These are phyloP conservation scores for Diutina catenulata DNA, from an alignment of 1,139 yeast species.

Conservation along the genomic window DNA sequence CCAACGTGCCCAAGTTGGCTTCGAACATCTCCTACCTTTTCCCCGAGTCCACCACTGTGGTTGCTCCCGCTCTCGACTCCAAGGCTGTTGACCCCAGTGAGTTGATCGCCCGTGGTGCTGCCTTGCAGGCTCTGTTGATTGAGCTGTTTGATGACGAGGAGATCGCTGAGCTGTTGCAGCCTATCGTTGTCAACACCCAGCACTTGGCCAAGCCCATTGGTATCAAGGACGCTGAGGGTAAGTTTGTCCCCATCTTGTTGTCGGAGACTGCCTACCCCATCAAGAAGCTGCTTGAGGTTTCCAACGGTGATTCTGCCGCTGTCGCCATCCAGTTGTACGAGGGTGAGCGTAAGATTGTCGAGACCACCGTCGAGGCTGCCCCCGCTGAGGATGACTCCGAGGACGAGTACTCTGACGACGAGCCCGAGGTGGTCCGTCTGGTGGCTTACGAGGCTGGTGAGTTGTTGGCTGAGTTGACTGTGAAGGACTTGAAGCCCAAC, in stretches of 20 bases:
- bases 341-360: slow-evolving; percentile 72
- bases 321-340: slow-evolving; percentile 68
- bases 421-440: slow-evolving; percentile 67
- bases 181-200: slow-evolving; percentile 81
- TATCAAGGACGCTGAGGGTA: slow-evolving; percentile 60
- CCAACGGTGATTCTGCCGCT: slow-evolving; percentile 49
- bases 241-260: slow-evolving; percentile 62
- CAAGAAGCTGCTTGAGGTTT: slow-evolving; percentile 60
- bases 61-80: slow-evolving; percentile 67
- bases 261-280: slow-evolving; percentile 89
- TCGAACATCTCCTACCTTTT: slow-evolving; percentile 60
- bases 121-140: slow-evolving; percentile 87
- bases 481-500: slow-evolving; percentile 63
- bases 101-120: slow-evolving; percentile 89
- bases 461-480: slow-evolving; percentile 66
- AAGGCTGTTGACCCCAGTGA: slow-evolving; percentile 86
- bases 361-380: slow-evolving; percentile 62
- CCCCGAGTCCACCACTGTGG: slow-evolving; percentile 68
- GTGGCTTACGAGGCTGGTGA: slow-evolving; percentile 67
- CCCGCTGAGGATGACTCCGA: slow-evolving; percentile 32
- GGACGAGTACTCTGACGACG: slow-evolving; percentile 30
- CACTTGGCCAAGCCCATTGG: slow-evolving; percentile 83
- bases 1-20: slow-evolving; percentile 87
- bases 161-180: slow-evolving; percentile 72
- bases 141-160: slow-evolving; percentile 81